These are phyloP conservation scores for Phytophthora chlamydospora DNA, from an alignment of 352 stramenopile species.

Conservation along the genomic window DNA sequence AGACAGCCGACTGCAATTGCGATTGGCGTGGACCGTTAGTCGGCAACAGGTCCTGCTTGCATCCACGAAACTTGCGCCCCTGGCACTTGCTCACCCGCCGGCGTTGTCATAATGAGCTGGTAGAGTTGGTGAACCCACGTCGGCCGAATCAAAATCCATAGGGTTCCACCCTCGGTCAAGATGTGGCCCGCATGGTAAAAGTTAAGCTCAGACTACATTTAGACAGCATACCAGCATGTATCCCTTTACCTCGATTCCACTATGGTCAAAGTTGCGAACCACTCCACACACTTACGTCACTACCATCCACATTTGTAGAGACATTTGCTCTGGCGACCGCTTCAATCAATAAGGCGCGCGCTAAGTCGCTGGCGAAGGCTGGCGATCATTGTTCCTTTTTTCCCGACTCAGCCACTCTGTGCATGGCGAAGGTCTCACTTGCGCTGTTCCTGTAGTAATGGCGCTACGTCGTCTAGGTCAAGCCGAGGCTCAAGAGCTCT, in stretches of 20 bases:
- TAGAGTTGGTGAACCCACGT: not conserved
- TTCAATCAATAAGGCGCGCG: slow-evolving; percentile 7
- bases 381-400: slow-evolving; percentile 6
- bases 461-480: slow-evolving; percentile 7
- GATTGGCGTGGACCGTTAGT: slow-evolving; percentile 14
- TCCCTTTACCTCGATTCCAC: no score
- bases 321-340: not conserved
- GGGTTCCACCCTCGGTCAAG: no score
- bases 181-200: no score
- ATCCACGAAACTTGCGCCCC: not conserved
- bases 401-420: not conserved
- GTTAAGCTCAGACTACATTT: no score
- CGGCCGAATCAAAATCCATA: no score
- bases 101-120: not conserved
- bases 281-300: not conserved
- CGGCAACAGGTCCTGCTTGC: not conserved
- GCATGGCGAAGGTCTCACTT: slow-evolving; percentile 11
- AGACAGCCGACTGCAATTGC: slow-evolving; percentile 15
- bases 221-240: no score
- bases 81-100: no score
- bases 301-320: slow-evolving; percentile 1
- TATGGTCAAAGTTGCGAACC: no score
- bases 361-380: slow-evolving; percentile 3
- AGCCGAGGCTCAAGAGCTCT: not conserved
- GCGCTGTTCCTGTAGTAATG: slow-evolving; percentile 11